These are phyloP conservation scores for Chlorella sp. DNA, from an alignment of 139 green algal genomes.

Conservation along the genomic window DNA sequence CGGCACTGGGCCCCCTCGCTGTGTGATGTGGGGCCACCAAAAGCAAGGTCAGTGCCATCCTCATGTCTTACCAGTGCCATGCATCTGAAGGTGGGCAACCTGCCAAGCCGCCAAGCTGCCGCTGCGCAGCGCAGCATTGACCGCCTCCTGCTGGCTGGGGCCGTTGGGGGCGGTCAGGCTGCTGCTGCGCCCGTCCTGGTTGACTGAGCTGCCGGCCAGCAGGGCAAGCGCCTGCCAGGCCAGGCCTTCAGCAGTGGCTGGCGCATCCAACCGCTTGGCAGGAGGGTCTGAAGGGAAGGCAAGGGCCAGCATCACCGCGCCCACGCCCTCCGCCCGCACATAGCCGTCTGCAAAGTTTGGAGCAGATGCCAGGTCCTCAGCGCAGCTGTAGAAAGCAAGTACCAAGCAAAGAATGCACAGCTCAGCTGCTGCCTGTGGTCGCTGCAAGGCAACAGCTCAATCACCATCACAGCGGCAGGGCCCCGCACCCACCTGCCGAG, in stretches of 20 bases:
- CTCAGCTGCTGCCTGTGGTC: too few species aligned
- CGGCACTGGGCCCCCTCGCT: too few species aligned
- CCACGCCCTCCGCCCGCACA: slow-evolving; percentile 73
- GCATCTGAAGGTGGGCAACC: slow-evolving; percentile 69
- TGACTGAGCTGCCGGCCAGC: slow-evolving; percentile 45
- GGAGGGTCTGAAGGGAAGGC: background rate
- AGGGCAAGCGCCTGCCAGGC: slow-evolving; percentile 52
- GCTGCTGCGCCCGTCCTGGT: slow-evolving; percentile 71
- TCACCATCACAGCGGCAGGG: too few species aligned
- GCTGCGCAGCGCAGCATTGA: slow-evolving; percentile 68
- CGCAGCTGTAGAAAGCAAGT: too few species aligned
- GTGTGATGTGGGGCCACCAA: too few species aligned
- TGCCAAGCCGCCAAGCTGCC: slow-evolving; percentile 20
- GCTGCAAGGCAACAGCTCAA: background rate
- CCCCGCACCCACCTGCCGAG: slow-evolving; percentile 47
- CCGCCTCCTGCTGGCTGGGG: slow-evolving; percentile 75
- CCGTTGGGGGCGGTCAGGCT: slow-evolving; percentile 68
- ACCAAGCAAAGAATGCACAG: too few species aligned
- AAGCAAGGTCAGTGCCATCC: background rate
- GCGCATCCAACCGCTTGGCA: too few species aligned
- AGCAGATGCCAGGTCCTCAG: background rate
- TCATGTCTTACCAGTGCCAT: slow-evolving; percentile 70
- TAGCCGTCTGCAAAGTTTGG: slow-evolving; percentile 77
- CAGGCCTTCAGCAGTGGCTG: background rate
- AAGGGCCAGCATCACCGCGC: slow-evolving; percentile 19